phyloP scores from a whole-genome alignment of 441 rosid genomes.

The Adansonia grandidieri region DNA sequence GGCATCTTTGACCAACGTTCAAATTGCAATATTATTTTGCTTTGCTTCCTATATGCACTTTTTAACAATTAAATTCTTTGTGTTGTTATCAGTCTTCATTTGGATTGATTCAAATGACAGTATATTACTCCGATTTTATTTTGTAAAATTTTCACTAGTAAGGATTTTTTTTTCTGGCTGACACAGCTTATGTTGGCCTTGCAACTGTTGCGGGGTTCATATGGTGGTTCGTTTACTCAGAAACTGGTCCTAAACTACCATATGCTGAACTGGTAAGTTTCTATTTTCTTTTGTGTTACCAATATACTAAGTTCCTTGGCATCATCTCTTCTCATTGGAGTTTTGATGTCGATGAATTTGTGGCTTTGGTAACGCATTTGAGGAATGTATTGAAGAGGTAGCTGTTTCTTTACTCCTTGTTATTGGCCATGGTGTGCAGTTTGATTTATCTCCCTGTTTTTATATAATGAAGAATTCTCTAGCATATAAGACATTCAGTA shows the following conservation, averaged over 20 bases:
- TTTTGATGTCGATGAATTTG: constrained; percentile 17
- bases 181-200: constrained; percentile 96
- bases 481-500: neutral
- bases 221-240: constrained; percentile 96
- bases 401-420: constrained; percentile 14
- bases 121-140: neutral
- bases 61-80: constrained; percentile 3
- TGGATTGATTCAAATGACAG: neutral
- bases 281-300: constrained; percentile 18
- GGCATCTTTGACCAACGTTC: constrained; percentile 16
- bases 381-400: constrained; percentile 19
- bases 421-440: neutral
- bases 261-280: constrained; percentile 83
- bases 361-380: neutral
- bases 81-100: constrained; percentile 8
- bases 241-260: constrained; percentile 84
- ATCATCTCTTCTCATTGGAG: constrained; percentile 5
- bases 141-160: constrained; percentile 2
- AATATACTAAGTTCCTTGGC: constrained; percentile 11
- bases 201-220: constrained; percentile 98
- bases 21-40: constrained; percentile 8
- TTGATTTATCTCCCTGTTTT: neutral
- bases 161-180: constrained; percentile 22
- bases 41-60: constrained; percentile 9
- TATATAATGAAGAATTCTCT: neutral